A percentile compares a stretch with the other conserved stretches of the same genome.
Evolutionary conservation across 305 asterid genomes (phyloP).

Genomic region (Fraxinus ornus): DNA sequence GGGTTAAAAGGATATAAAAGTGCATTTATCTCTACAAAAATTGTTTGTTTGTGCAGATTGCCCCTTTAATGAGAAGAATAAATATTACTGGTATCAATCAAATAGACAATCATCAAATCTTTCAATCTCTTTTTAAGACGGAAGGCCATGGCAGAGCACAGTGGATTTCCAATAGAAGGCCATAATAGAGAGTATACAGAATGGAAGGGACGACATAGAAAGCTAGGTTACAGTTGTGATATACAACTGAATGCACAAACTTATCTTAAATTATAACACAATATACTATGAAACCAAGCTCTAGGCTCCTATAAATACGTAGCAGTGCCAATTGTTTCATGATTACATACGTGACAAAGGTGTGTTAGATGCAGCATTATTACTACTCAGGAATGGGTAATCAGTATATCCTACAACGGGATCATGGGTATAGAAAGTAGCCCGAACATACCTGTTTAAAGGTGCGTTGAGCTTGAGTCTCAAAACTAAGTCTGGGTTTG

Average conservation of each 20-base stretch:
- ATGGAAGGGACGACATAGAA: not conserved
- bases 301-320: not conserved
- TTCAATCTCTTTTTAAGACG: not conserved
- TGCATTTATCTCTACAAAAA: not conserved
- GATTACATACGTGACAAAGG: conserved; percentile 44
- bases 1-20: no score
- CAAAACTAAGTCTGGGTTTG: conserved; percentile 80
- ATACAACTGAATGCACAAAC: not conserved
- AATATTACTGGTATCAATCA: not conserved
- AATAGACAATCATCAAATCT: not conserved
- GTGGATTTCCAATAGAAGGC: not conserved
- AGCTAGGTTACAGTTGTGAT: not conserved
- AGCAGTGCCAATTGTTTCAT: not conserved
- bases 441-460: conserved; percentile 56
- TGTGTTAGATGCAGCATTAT: not conserved
- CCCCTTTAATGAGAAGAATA: not conserved
- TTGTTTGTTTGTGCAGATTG: not conserved
- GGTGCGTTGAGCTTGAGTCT: conserved; percentile 67
- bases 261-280: not conserved
- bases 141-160: not conserved
- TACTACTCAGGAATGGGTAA: conserved; percentile 56
- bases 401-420: conserved; percentile 85
- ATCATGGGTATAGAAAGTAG: conserved; percentile 79
- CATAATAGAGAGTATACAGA: not conserved
- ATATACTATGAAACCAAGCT: not conserved